Percentiles rank a stretch among this genome's conserved stretches.
Evolutionary conservation across 163 green algal genomes (phyloP).

Genomic region (Dunaliella salina): DNA sequence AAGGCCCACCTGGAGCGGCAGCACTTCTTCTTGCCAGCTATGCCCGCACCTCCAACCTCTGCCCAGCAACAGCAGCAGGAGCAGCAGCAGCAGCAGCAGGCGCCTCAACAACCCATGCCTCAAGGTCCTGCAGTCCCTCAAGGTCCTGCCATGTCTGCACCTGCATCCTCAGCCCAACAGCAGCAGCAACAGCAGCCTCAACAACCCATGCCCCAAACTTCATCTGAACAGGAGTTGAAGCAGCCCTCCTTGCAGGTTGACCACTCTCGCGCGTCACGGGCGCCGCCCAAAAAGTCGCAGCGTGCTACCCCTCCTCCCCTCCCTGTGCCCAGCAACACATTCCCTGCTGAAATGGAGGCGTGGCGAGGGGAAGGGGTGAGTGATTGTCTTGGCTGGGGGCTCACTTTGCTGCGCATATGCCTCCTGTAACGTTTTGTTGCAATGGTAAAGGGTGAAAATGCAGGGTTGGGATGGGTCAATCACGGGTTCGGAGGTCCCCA

Average conservation of each 20-base stretch:
- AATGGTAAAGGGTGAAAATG: no score
- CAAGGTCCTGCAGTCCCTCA: no score
- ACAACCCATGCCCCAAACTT: neutral
- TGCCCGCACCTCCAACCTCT: neutral
- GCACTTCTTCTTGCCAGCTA: neutral
- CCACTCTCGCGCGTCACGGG: neutral
- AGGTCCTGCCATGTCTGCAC: neutral
- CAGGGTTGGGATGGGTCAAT: no score
- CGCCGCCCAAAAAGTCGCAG: neutral
- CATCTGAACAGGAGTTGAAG: neutral
- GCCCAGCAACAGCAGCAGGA: neutral
- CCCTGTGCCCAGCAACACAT: neutral
- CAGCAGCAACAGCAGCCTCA: neutral
- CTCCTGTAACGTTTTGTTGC: no score
- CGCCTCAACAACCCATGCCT: neutral
- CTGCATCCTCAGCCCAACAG: neutral
- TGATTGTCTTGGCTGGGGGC: no score
- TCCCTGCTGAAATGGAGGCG: slow-evolving; percentile 9
- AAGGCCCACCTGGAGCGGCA: neutral
- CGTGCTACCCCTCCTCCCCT: neutral
- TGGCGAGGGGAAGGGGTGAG: neutral
- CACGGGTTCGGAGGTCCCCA: no score
- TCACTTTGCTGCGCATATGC: no score
- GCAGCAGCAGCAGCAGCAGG: neutral
- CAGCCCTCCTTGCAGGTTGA: neutral